phyloP scores from a whole-genome alignment of 2,329 filamentous ascomycete genomes.

The Xylaria sp. region DNA sequence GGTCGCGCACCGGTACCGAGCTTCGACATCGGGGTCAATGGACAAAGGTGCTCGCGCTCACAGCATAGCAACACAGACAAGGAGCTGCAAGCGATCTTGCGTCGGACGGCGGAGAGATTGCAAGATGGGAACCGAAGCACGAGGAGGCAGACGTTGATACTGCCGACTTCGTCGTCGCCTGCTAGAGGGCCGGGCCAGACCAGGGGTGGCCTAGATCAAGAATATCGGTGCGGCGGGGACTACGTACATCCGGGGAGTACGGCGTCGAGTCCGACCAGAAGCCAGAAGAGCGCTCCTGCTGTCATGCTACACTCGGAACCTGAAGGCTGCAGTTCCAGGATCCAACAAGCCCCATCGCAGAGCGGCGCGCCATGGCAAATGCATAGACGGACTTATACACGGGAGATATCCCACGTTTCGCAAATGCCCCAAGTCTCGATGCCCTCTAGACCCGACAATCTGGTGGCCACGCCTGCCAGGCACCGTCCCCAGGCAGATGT shows the following conservation, averaged over 20 bases:
- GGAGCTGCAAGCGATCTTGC: constrained; percentile 62
- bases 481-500: constrained; percentile 49
- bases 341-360: constrained; percentile 11
- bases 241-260: neutral
- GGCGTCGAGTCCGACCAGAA: constrained; percentile 43
- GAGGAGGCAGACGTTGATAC: constrained; percentile 45
- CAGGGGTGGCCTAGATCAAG: neutral
- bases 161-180: constrained; percentile 19
- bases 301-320: constrained; percentile 39
- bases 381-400: constrained; percentile 35
- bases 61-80: constrained; percentile 53
- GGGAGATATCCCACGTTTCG: constrained; percentile 43
- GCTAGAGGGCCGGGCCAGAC: constrained; percentile 6
- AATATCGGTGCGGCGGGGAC: constrained; percentile 1
- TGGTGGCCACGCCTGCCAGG: constrained; percentile 49
- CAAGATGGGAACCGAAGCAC: constrained; percentile 51
- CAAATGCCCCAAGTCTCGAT: constrained; percentile 49
- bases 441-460: constrained; percentile 54
- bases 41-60: constrained; percentile 11
- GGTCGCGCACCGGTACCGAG: constrained; percentile 42
- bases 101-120: constrained; percentile 63
- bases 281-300: constrained; percentile 47
- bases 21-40: constrained; percentile 17
- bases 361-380: constrained; percentile 29
- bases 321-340: constrained; percentile 37